phyloP scores from a whole-genome alignment of 2,329 filamentous ascomycete genomes.

The Aureobasidium leucospermi region DNA sequence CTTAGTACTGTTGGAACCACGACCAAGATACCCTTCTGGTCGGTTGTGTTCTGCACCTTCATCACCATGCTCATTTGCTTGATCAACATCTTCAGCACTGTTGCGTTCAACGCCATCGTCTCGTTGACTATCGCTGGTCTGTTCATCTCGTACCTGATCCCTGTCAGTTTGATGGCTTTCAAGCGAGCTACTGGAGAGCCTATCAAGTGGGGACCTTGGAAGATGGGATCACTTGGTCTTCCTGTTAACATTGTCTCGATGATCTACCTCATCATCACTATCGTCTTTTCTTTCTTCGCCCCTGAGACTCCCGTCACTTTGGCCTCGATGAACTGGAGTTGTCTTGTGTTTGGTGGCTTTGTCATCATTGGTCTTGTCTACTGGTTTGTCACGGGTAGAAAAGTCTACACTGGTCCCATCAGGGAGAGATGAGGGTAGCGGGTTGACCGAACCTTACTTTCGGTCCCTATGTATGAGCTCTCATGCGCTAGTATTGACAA shows the following conservation, averaged over 20 bases:
- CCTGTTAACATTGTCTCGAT: background rate
- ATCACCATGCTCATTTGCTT: slow-evolving; percentile 35
- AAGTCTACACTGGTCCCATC: too few species aligned
- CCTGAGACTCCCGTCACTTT: slow-evolving; percentile 29
- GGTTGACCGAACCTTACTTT: too few species aligned
- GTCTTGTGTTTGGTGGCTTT: too few species aligned
- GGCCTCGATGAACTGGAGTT: slow-evolving; percentile 12
- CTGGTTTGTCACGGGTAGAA: too few species aligned
- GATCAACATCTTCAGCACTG: slow-evolving; percentile 46
- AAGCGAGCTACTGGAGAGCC: slow-evolving; percentile 26
- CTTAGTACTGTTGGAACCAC: slow-evolving; percentile 28
- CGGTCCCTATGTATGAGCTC: too few species aligned
- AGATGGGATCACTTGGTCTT: slow-evolving; percentile 20
- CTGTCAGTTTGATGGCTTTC: slow-evolving; percentile 22
- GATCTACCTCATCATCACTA: slow-evolving; percentile 16
- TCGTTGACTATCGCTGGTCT: slow-evolving; percentile 45
- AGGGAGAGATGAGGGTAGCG: too few species aligned
- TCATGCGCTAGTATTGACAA: too few species aligned
- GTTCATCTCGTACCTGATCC: slow-evolving; percentile 45
- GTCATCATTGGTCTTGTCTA: too few species aligned
- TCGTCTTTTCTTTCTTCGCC: slow-evolving; percentile 37
- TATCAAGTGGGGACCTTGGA: slow-evolving; percentile 25
- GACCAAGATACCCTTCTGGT: background rate
- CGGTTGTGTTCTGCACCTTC: slow-evolving; percentile 22
- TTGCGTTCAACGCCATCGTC: slow-evolving; percentile 48